phyloP scores from a whole-genome alignment of 257 asterid species.

The Phtheirospermum japonicum region DNA sequence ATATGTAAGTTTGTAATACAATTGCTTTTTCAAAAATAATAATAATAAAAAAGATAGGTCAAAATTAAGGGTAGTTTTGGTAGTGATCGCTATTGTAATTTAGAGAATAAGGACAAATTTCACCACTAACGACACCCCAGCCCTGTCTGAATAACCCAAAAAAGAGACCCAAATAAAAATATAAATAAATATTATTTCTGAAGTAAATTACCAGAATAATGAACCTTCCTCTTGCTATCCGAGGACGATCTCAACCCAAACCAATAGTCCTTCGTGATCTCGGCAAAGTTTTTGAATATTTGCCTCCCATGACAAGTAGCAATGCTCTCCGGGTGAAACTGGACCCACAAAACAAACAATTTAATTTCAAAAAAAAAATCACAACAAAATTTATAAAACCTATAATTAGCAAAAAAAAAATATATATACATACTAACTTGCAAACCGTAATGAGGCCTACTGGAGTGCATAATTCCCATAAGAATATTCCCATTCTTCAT shows the following conservation, averaged over 20 bases:
- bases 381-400: not conserved
- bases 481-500: slow-evolving; percentile 50
- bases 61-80: no score
- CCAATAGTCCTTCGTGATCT: slow-evolving; percentile 85
- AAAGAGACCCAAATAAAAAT: slow-evolving; percentile 4
- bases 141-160: slow-evolving; percentile 6
- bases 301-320: slow-evolving; percentile 83
- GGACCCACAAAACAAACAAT: slow-evolving; percentile 28
- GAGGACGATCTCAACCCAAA: slow-evolving; percentile 53
- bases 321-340: slow-evolving; percentile 98
- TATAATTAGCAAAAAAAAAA: slow-evolving; percentile 19
- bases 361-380: slow-evolving; percentile 14
- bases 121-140: not conserved
- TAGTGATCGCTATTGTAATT: not conserved
- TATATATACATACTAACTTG: slow-evolving; percentile 62
- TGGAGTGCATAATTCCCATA: slow-evolving; percentile 93
- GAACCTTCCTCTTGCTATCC: slow-evolving; percentile 39
- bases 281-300: slow-evolving; percentile 80
- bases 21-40: no score
- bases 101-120: slow-evolving; percentile 1
- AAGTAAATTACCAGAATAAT: slow-evolving; percentile 61
- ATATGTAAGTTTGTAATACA: no score
- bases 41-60: no score
- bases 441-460: slow-evolving; percentile 90
- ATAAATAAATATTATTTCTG: slow-evolving; percentile 16